Conservation (phyloP, 192 early-diverging fungal genomes). For the Anaeromyces robustus region DNA sequence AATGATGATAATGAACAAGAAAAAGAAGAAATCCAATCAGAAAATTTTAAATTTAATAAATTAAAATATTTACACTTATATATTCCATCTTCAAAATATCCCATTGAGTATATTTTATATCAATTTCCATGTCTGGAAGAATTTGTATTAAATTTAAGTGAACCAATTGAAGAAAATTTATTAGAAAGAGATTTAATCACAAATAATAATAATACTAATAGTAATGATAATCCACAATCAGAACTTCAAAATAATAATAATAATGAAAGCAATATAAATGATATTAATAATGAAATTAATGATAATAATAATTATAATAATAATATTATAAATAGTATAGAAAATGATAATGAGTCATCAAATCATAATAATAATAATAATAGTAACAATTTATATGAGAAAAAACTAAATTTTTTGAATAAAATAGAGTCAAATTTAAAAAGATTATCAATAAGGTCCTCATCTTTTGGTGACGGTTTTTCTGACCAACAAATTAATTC, state of each 20-base stretch:
- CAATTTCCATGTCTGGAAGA: background rate
- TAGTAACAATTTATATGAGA: too few relatives aligned
- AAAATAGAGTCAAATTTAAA: background rate
- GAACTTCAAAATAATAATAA: too few relatives aligned
- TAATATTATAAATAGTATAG: too few relatives aligned
- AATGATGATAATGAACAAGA: background rate
- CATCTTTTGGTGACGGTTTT: background rate
- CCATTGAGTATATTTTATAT: background rate
- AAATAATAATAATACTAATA: too few relatives aligned
- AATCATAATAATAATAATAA: too few relatives aligned
- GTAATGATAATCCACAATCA: too few relatives aligned
- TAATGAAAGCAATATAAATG: too few relatives aligned
- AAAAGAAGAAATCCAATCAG: background rate
- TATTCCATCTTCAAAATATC: background rate
- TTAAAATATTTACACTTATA: background rate
- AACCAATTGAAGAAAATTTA: background rate
- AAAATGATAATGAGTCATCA: too few relatives aligned
- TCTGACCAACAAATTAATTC: background rate
- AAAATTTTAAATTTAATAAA: background rate
- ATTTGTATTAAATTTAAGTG: background rate
- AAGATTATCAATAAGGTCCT: background rate
- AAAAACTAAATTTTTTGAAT: too few relatives aligned
- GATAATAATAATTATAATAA: too few relatives aligned
- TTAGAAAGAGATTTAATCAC: too few relatives aligned
- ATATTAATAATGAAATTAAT: too few relatives aligned